phyloP scores from a whole-genome alignment of 495 filamentous ascomycete species.

The Amniculicola lignicola region DNA sequence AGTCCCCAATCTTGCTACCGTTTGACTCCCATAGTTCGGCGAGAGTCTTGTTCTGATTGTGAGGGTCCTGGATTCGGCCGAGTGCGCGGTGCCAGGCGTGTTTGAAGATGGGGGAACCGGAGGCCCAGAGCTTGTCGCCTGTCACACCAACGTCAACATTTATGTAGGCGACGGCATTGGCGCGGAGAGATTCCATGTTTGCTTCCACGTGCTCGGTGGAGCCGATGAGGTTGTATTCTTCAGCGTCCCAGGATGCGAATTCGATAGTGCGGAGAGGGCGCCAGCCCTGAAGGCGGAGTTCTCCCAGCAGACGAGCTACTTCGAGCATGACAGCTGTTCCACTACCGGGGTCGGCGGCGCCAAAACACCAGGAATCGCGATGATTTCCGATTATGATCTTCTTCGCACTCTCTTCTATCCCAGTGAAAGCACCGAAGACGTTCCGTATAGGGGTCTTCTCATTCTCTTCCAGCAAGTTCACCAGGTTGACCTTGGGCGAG shows the following conservation, averaged over 20 bases:
- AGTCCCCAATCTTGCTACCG: constrained; percentile 55
- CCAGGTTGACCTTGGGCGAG: constrained; percentile 76
- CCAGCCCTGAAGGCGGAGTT: constrained; percentile 74
- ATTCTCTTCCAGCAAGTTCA: constrained; percentile 82
- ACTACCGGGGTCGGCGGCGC: constrained; percentile 72
- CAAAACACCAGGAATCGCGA: constrained; percentile 90
- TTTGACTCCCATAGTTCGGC: constrained; percentile 72
- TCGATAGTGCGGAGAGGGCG: constrained; percentile 87
- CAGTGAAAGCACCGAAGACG: constrained; percentile 73
- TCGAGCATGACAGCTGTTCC: constrained; percentile 92
- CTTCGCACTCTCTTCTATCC: constrained; percentile 79
- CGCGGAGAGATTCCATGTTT: constrained; percentile 54
- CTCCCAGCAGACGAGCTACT: constrained; percentile 76
- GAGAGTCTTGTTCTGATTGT: constrained; percentile 63
- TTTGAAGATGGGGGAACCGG: constrained; percentile 74
- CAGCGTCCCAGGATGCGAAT: constrained; percentile 93
- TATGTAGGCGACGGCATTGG: constrained; percentile 73
- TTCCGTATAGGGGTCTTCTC: constrained; percentile 87
- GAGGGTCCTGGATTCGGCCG: constrained; percentile 68
- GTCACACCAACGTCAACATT: constrained; percentile 87
- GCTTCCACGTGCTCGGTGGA: constrained; percentile 93
- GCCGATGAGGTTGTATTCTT: constrained; percentile 90
- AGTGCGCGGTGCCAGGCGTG: constrained; percentile 68
- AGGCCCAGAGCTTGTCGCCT: constrained; percentile 68
- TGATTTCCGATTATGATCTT: constrained; percentile 90